Evolutionary conservation across 768 basidiomycete species (phyloP).

Genomic region (Xerocomellus dryophilus): DNA sequence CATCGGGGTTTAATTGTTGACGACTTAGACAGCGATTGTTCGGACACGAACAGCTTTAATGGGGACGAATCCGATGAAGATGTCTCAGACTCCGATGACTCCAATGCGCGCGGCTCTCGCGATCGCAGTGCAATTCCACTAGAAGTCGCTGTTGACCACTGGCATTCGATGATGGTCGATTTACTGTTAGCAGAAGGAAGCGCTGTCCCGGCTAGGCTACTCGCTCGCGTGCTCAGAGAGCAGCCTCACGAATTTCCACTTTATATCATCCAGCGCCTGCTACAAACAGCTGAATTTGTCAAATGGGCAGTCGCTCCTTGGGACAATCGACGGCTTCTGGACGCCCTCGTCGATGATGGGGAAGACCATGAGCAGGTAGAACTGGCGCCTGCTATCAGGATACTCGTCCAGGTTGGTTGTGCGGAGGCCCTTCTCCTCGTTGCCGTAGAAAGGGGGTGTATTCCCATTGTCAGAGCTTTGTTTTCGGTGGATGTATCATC

Average conservation of each 20-base stretch:
- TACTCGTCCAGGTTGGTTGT: background rate
- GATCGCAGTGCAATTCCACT: background rate
- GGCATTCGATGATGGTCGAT: background rate
- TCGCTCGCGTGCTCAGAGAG: background rate
- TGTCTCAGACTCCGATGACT: background rate
- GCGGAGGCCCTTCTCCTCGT: constrained; percentile 1
- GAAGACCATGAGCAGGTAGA: background rate
- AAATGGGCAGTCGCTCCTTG: background rate
- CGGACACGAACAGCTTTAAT: no score
- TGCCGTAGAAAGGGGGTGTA: constrained; percentile 6
- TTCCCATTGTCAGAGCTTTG: background rate
- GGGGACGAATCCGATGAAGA: no score
- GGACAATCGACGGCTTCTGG: background rate
- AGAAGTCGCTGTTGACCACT: background rate
- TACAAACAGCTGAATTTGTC: background rate
- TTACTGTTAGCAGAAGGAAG: background rate
- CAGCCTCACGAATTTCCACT: background rate
- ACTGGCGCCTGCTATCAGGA: background rate
- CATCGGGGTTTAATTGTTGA: background rate
- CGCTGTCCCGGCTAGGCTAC: background rate
- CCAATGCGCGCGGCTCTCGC: background rate
- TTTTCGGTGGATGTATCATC: background rate
- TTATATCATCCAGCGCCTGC: background rate
- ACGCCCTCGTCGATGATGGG: background rate
- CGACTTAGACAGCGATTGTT: background rate